Conservation (phyloP, 2,329 filamentous ascomycete species). For the Fusarium concolor region DNA sequence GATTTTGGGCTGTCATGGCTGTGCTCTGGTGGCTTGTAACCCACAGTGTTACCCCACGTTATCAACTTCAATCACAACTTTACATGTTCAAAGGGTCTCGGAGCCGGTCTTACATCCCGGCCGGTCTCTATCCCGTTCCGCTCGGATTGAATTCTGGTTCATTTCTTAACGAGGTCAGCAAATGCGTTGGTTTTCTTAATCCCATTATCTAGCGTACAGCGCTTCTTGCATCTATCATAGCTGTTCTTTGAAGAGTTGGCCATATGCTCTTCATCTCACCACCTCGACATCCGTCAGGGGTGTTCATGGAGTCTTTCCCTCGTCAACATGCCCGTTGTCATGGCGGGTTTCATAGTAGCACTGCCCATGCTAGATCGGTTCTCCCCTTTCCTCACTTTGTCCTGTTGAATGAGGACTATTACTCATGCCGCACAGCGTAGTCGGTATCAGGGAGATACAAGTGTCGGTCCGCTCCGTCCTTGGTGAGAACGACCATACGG, state of each 20-base stretch:
- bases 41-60: neutral
- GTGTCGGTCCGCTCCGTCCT: constrained; percentile 89
- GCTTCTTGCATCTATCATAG: constrained; percentile 28
- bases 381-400: constrained; percentile 24
- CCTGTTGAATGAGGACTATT: constrained; percentile 46
- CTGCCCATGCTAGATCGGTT: constrained; percentile 19
- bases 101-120: neutral
- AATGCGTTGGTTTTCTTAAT: constrained; percentile 43
- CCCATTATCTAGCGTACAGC: constrained; percentile 48
- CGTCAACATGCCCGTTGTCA: constrained; percentile 21
- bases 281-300: constrained; percentile 12
- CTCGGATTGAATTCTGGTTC: constrained; percentile 17
- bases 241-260: constrained; percentile 19
- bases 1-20: neutral
- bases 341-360: constrained; percentile 34
- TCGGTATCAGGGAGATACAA: constrained; percentile 93
- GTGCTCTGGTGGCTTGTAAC: neutral
- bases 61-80: neutral
- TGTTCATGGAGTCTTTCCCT: constrained; percentile 13
- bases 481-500: constrained; percentile 95
- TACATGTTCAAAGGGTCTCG: neutral
- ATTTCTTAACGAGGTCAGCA: constrained; percentile 28
- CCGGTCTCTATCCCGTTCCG: constrained; percentile 18
- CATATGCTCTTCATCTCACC: constrained; percentile 20
- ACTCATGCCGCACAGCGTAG: constrained; percentile 79